Conservation (phyloP, 1,139 yeast species). For the Candida dubliniensis region DNA sequence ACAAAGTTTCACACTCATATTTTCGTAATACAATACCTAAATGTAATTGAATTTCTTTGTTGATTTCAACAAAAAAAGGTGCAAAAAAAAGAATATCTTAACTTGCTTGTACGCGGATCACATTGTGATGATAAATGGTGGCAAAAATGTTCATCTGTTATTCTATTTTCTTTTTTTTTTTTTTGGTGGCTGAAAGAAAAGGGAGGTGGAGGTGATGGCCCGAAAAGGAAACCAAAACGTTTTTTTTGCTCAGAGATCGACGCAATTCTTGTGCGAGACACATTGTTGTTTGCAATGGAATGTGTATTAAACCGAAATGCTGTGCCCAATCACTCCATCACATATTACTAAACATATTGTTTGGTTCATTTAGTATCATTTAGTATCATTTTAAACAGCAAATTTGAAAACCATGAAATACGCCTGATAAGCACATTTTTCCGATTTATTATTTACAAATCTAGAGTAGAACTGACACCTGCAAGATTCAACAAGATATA, state of each 20-base stretch:
- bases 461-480: no score
- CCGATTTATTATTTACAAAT: no score
- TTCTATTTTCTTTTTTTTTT: background rate
- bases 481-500: no score
- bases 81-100: background rate
- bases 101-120: no score
- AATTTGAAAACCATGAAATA: no score
- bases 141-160: background rate
- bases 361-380: no score
- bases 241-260: background rate
- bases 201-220: no score
- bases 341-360: no score
- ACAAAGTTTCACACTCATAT: background rate
- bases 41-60: background rate
- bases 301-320: background rate
- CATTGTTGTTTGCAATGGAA: background rate
- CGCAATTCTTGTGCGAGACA: background rate
- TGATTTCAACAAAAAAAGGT: background rate
- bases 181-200: background rate
- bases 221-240: no score
- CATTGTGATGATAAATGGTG: background rate
- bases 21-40: background rate
- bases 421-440: no score
- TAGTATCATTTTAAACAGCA: no score
- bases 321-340: background rate